These are phyloP conservation scores for Geotrichum australiense DNA, from an alignment of 1,139 yeast genomes.

Conservation along the genomic window DNA sequence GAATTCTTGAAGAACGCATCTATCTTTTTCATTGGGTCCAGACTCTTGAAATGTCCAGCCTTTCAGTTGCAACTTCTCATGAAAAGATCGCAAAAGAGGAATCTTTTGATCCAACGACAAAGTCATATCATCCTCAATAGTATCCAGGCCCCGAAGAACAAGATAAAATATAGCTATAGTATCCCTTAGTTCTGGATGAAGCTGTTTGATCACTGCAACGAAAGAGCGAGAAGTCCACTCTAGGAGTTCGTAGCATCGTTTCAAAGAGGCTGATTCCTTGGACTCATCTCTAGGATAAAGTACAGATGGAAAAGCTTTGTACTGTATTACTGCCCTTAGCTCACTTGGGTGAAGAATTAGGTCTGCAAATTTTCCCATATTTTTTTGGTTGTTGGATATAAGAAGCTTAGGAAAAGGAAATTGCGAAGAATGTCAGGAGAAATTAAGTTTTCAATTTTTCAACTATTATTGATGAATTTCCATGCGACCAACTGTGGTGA, in stretches of 20 bases:
- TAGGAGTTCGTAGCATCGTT: slow-evolving; percentile 64
- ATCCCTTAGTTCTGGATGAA: slow-evolving; percentile 82
- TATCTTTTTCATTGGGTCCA: slow-evolving; percentile 72
- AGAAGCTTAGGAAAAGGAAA: background rate
- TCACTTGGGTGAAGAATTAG: slow-evolving; percentile 67
- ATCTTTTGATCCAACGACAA: slow-evolving; percentile 63
- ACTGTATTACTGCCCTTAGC: slow-evolving; percentile 57
- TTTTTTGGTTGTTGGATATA: background rate
- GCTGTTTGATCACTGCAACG: slow-evolving; percentile 84
- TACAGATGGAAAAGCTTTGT: slow-evolving; percentile 37
- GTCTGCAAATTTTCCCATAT: slow-evolving; percentile 65
- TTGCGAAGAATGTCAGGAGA: background rate
- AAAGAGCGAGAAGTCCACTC: slow-evolving; percentile 78
- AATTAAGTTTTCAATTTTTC: background rate
- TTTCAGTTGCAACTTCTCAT: slow-evolving; percentile 46
- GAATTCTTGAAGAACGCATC: slow-evolving; percentile 71
- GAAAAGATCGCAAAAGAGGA: slow-evolving; percentile 64
- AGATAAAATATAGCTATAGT: slow-evolving; percentile 64
- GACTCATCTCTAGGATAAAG: slow-evolving; percentile 47
- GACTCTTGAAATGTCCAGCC: slow-evolving; percentile 73
- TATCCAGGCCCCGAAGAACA: slow-evolving; percentile 84
- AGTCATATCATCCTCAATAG: slow-evolving; percentile 95
- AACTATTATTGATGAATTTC: too few species aligned
- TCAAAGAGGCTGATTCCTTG: slow-evolving; percentile 43
- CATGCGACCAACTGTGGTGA: too few species aligned